These are phyloP conservation scores for Begonia peltatifolia DNA, from an alignment of 306 rosid species.

Conservation along the genomic window DNA sequence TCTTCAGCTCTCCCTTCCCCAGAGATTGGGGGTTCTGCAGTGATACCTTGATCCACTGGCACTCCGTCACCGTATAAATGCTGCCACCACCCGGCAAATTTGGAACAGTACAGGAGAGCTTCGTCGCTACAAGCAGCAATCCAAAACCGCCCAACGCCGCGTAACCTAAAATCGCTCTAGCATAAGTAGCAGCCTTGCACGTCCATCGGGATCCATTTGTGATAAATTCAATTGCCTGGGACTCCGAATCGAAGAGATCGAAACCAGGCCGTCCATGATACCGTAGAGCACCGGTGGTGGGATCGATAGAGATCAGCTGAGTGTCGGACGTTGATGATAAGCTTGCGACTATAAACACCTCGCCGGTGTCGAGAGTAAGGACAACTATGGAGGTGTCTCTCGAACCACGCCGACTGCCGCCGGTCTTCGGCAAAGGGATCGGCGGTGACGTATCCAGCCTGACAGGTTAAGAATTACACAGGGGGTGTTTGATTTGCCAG, in stretches of 20 bases:
- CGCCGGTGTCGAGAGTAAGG: slow-evolving; percentile 69
- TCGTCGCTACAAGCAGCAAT: slow-evolving; percentile 74
- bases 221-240: slow-evolving; percentile 47
- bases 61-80: slow-evolving; percentile 64
- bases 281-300: slow-evolving; percentile 79
- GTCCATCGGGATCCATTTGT: slow-evolving; percentile 49
- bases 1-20: slow-evolving; percentile 86
- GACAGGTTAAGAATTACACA: no score
- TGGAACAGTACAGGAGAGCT: slow-evolving; percentile 43
- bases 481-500: no score
- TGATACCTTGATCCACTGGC: slow-evolving; percentile 73
- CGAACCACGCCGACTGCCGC: slow-evolving; percentile 16
- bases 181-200: slow-evolving; percentile 33
- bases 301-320: slow-evolving; percentile 75
- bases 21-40: slow-evolving; percentile 55
- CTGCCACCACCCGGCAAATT: slow-evolving; percentile 84
- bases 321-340: slow-evolving; percentile 47
- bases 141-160: slow-evolving; percentile 67
- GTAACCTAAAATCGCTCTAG: slow-evolving; percentile 71
- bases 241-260: slow-evolving; percentile 63
- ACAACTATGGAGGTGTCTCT: slow-evolving; percentile 63
- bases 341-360: slow-evolving; percentile 53
- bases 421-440: slow-evolving; percentile 3
- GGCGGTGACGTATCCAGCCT: slow-evolving; percentile 1
- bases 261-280: slow-evolving; percentile 36